Evolutionary conservation across 2,329 filamentous ascomycete species (phyloP), one percentile per base, ranked within the genome.

Genomic region (Colletotrichum sidae): DNA sequence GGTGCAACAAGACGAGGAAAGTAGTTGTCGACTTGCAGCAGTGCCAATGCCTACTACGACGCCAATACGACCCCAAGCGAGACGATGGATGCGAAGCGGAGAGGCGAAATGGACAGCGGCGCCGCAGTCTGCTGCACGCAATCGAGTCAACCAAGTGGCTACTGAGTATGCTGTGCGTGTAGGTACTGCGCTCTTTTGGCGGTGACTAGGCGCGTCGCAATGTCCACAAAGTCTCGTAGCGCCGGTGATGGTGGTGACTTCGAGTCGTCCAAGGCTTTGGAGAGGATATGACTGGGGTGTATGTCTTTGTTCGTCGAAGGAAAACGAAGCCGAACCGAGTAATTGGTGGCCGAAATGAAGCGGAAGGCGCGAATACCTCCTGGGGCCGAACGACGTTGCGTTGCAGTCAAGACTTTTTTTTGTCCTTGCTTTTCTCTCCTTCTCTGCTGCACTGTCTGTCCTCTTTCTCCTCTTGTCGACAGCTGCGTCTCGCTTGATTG

Each of bases 161-260:
- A 25, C 25, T 25, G 3, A 25, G 25, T 25, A 25, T 25, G 3
- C 25, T 25, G 25, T 25, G 25, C 4, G 25, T 25, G 25, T 25
- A 25, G 25, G 25, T n/a, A 25, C 25, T 25, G 25, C 4, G 25
- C 25, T 25, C 25, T 25, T 25, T 25, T 25, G 25, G 25, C 25
- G 25, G 25, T 25, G 25, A 12, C 50, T 65, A 62, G 17, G 37
- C 59, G 42, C 51, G 61, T 65, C 51, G 62, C 62, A 65, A 65
- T 65, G 51, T 65, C 62, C 57, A 65, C 62, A 62, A 61, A 37
- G 62, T 46, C 57, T 53, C 49, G 38, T 49, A 39, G 37, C 37
- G 58, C 33, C 10, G 55, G 46, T 35, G 49, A 45, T 55, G 34
- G 41, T 25, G 58, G 44, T 56, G 46, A 25, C 45, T 59, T 49